Evolutionary conservation across 768 basidiomycete genomes (phyloP), one percentile per base, ranked within the genome.

Genomic region (Russula earlei): DNA sequence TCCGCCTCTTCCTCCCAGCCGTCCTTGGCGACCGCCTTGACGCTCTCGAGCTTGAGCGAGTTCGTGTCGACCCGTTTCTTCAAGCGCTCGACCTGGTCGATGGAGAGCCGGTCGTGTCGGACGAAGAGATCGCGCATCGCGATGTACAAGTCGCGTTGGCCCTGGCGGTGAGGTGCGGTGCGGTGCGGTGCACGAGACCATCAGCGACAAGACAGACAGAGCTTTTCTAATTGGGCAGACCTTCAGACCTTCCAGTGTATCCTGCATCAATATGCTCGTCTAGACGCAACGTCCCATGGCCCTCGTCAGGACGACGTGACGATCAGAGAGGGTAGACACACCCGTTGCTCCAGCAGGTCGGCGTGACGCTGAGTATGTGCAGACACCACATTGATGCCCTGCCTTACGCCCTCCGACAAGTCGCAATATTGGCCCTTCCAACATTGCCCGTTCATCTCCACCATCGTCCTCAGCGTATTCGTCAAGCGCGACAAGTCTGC

Each of bases 1-100:
- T 97, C 94, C 4, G 79, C 87, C 59, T 97, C 91, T 33, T 83
- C 82, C 64, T 87, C 80, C 91, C 90, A 95, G 11, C 84, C 82
- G 4, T 91, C 87, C 67, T 86, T 94, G 67, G 80, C 77, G 0
- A 77, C 78, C 8, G 75, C 71, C 52, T 85, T 83, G 55, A 88
- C 77, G 1, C 76, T 77, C 64, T 94, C 89, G 37, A 94, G 76
- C 68, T 90, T 93, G 61, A 80, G 70, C 3, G 83, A 81, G 52
- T 79, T 87, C 0, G 72, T 71, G 54, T 94, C 91, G 31, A 94
- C 83, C 34, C 90, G 84, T 66, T 91, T 94, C 70, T 85, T 85
- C 55, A 98, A 73, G 34, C 86, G 78, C 55, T 96, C 92, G 2
- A 92, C 90, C 60, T 87, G 83, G 65, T 97, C 95, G 37, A 83